Conservation (phyloP, 495 filamentous ascomycete species). For the Barbatosphaeria neglecta region DNA sequence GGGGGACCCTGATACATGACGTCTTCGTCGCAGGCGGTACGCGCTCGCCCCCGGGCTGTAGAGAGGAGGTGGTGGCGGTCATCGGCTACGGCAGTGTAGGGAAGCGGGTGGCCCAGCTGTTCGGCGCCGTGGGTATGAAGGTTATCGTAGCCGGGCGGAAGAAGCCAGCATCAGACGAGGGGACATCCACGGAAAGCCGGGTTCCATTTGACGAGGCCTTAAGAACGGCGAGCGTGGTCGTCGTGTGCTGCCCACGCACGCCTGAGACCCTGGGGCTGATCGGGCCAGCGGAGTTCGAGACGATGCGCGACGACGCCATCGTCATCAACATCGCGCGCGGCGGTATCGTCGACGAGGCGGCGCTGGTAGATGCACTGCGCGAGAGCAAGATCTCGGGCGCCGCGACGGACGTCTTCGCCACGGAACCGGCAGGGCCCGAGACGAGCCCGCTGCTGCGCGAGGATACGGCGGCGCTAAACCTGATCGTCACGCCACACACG, state of each 20-base stretch:
- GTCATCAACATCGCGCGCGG: conserved; percentile 47
- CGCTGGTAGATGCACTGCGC: conserved; percentile 34
- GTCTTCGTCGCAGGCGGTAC: conserved; percentile 16
- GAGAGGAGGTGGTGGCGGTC: conserved; percentile 34
- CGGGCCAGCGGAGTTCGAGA: conserved; percentile 30
- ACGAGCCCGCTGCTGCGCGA: conserved; percentile 10
- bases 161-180: conserved; percentile 7
- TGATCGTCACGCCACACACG: conserved; percentile 28
- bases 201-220: conserved; percentile 36
- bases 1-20: conserved; percentile 14
- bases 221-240: conserved; percentile 32
- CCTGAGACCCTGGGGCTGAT: conserved; percentile 36
- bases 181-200: conserved; percentile 19
- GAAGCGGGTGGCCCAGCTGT: conserved; percentile 18
- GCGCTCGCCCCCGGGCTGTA: conserved; percentile 25
- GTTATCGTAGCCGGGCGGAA: conserved; percentile 42
- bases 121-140: conserved; percentile 35
- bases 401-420: conserved; percentile 41
- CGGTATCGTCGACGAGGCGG: conserved; percentile 45
- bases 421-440: conserved; percentile 34
- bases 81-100: conserved; percentile 44
- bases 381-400: conserved; percentile 36
- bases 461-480: conserved; percentile 18
- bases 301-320: conserved; percentile 35
- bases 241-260: conserved; percentile 33